A percentile compares a stretch with the other conserved stretches of the same genome.
These are phyloP conservation scores for Salix brachista DNA, from an alignment of 345 rosid genomes.

Conservation along the genomic window DNA sequence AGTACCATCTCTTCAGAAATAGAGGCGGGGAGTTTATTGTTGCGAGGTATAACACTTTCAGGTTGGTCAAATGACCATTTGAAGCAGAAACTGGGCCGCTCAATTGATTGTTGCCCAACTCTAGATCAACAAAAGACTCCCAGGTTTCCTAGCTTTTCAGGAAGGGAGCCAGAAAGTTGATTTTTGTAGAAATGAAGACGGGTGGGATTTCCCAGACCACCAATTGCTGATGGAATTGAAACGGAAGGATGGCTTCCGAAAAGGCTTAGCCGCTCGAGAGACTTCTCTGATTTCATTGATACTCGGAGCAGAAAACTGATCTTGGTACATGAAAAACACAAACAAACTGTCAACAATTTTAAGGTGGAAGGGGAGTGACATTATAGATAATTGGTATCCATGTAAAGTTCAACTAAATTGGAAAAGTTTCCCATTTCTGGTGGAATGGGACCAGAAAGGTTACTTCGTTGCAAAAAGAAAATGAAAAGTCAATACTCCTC, in stretches of 20 bases:
- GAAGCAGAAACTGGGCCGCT: constrained; percentile 9
- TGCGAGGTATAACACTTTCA: not conserved
- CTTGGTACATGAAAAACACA: not conserved
- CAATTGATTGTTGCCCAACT: not conserved
- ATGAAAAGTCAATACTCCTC: not conserved
- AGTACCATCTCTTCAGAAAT: constrained; percentile 23
- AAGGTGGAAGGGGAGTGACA: constrained; percentile 21
- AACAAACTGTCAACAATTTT: not conserved
- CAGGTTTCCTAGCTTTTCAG: constrained; percentile 6
- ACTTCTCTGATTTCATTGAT: constrained; percentile 8
- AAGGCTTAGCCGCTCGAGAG: not conserved
- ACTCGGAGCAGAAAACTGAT: not conserved
- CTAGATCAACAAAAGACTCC: not conserved
- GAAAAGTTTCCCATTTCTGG: constrained; percentile 14
- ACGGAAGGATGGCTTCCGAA: constrained; percentile 10
- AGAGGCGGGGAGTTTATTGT: constrained; percentile 19
- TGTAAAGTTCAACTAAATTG: constrained; percentile 5
- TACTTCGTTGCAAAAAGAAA: not conserved
- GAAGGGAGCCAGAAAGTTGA: constrained; percentile 9
- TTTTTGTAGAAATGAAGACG: not conserved
- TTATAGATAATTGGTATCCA: constrained; percentile 9
- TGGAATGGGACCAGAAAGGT: constrained; percentile 14
- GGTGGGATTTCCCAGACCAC: not conserved
- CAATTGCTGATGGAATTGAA: constrained; percentile 3
- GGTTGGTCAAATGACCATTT: not conserved